Conservation (phyloP, 2,329 filamentous ascomycete genomes). For the Chaetomium strumarium region DNA sequence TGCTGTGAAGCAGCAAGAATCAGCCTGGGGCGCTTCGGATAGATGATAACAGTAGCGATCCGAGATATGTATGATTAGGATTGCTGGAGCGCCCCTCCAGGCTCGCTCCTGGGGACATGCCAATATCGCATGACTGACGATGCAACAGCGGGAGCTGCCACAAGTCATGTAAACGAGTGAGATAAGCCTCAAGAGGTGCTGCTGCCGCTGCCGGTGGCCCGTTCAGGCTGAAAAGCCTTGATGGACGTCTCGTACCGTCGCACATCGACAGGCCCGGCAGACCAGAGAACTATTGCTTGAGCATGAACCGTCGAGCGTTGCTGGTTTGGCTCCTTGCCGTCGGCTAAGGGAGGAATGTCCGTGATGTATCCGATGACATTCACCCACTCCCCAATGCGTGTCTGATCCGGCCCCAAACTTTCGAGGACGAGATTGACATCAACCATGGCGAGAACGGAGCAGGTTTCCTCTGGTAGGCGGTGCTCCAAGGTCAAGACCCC, state of each 20-base stretch:
- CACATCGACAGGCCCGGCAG: slow-evolving; percentile 66
- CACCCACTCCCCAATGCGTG: slow-evolving; percentile 75
- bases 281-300: slow-evolving; percentile 74
- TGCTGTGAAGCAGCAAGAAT: not conserved
- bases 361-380: slow-evolving; percentile 79
- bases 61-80: not conserved
- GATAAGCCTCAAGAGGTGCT: not conserved
- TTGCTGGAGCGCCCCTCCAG: not conserved
- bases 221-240: slow-evolving; percentile 11
- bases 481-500: slow-evolving; percentile 65
- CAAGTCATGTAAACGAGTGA: not conserved
- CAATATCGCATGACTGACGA: not conserved
- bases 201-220: not conserved
- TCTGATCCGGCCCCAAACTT: slow-evolving; percentile 54
- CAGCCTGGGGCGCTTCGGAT: slow-evolving; percentile 2
- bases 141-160: not conserved
- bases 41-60: not conserved
- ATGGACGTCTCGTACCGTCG: slow-evolving; percentile 63
- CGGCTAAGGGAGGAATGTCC: slow-evolving; percentile 7
- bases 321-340: slow-evolving; percentile 3
- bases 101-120: not conserved
- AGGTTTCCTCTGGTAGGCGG: slow-evolving; percentile 46
- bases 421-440: slow-evolving; percentile 67
- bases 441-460: slow-evolving; percentile 49
- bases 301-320: slow-evolving; percentile 38